Evolutionary conservation across 805 yeast species (phyloP).

Genomic region (Ogataea dorogensis): DNA sequence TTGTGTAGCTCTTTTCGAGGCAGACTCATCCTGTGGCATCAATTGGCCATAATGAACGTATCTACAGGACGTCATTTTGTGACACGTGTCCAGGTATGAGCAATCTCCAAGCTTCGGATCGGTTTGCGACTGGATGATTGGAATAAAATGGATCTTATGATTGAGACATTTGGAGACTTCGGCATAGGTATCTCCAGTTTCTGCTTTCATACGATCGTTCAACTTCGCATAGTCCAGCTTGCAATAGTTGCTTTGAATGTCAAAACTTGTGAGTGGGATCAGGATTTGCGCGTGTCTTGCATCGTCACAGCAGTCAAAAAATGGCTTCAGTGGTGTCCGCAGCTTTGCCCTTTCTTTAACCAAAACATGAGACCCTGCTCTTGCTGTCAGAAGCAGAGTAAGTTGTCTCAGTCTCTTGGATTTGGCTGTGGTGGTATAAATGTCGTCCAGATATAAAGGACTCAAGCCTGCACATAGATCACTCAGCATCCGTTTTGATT

Average conservation of each 20-base stretch:
- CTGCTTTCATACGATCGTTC: conserved; percentile 17
- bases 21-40: conserved; percentile 35
- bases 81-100: conserved; percentile 92
- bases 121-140: conserved; percentile 56
- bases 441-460: conserved; percentile 26
- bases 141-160: conserved; percentile 51
- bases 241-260: conserved; percentile 27
- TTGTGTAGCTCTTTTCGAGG: conserved; percentile 12
- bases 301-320: conserved; percentile 50
- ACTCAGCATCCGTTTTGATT: conserved; percentile 14
- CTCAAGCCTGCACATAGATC: conserved; percentile 27
- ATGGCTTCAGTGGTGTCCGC: conserved; percentile 42
- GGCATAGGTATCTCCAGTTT: conserved; percentile 7
- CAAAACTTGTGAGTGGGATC: conserved; percentile 24
- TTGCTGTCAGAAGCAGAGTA: conserved; percentile 23
- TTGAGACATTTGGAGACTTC: conserved; percentile 33
- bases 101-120: conserved; percentile 82
- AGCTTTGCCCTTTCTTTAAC: conserved; percentile 39
- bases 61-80: conserved; percentile 74
- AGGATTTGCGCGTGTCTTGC: conserved; percentile 33
- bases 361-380: conserved; percentile 40
- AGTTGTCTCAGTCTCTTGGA: conserved; percentile 27
- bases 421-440: conserved; percentile 30
- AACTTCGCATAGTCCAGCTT: conserved; percentile 30
- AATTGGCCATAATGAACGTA: conserved; percentile 73